These are phyloP conservation scores for Beauveria scarabaeidicola DNA, from an alignment of 2,329 filamentous ascomycete genomes.

Conservation along the genomic window DNA sequence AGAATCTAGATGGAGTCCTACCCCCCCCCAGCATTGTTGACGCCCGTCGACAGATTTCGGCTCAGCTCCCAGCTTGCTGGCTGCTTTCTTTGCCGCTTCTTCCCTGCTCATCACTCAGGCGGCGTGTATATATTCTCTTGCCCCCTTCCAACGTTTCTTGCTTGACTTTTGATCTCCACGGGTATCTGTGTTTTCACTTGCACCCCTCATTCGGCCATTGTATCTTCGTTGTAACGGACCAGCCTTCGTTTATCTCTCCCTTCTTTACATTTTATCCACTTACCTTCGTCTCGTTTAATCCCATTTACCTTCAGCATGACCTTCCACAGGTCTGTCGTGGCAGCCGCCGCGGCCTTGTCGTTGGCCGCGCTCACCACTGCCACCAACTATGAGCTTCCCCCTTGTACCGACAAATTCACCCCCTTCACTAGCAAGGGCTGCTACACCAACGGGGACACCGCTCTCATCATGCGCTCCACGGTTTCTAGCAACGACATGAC, in stretches of 20 bases:
- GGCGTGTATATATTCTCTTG: slow-evolving; percentile 1
- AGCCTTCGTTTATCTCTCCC: slow-evolving; percentile 13
- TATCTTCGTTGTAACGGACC: slow-evolving; percentile 15
- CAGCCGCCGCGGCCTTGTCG: slow-evolving; percentile 29
- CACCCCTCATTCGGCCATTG: neutral
- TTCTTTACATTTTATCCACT: slow-evolving; percentile 4
- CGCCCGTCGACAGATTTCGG: neutral
- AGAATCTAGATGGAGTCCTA: neutral
- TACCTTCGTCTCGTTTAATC: slow-evolving; percentile 5
- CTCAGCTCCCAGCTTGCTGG: neutral
- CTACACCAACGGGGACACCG: slow-evolving; percentile 31
- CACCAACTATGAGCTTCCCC: slow-evolving; percentile 35
- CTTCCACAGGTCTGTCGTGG: slow-evolving; percentile 23
- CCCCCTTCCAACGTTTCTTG: neutral
- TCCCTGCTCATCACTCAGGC: neutral
- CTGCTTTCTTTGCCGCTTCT: neutral
- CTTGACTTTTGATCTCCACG: neutral
- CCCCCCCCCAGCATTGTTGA: neutral
- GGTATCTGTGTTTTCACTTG: slow-evolving; percentile 3
- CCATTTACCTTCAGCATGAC: slow-evolving; percentile 23
- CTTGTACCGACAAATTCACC: slow-evolving; percentile 36
- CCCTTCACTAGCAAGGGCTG: slow-evolving; percentile 42
- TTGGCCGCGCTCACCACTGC: slow-evolving; percentile 30
- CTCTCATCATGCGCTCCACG: slow-evolving; percentile 35
- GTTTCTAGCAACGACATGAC: slow-evolving; percentile 34